Base-by-base conservation (phyloP, 495 filamentous ascomycete genomes). In the Tuber calosporum region DNA sequence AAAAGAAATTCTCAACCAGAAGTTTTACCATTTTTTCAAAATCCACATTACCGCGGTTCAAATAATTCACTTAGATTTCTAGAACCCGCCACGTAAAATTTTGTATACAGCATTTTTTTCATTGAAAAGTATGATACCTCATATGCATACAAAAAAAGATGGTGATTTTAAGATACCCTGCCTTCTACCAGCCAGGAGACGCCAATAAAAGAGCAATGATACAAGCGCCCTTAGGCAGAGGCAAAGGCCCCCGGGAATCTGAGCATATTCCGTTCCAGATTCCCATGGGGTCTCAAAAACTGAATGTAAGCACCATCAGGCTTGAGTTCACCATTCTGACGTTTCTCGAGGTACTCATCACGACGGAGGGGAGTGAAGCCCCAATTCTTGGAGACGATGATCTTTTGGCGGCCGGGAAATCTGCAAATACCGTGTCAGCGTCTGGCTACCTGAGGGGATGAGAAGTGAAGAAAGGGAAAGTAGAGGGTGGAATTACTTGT, bases 311-410 rank as follows among this genome's bases (percentile, higher is more conserved):
- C 94, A 88, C 94, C 94, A 85, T 98, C 94, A 79, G 93, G 88
- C 86, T 89, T 89, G 84, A 98, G 87, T 83, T 89, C 89, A 83
- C 94, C 94, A 83, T 88, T 89, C 83, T 91, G 86, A 88, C 94
- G 93, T 86, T 91, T 89, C 86, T 91, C 87, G 81, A 96, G 85
- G 87, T 97, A 98, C 84, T 98, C 93, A 77, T 97, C 94, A 80
- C 94, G 93, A 80, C 91, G 90, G 79, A 98, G 91, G 83, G 91
- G 91, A 72, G 94, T 98, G 91, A 97, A 98, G 76, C 94, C 94
- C 94, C 94, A 98, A 87, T 97, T 97, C 91, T 98, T 98, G 87
- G 89, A 92, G 85, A 97, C 89, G 84, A 98, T 96, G 87, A 98
- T 95, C 92, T 98, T 97, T 89, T 98, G 94, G 85, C 94, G 93